Evolutionary conservation across 2,329 filamentous ascomycete genomes (phyloP), one percentile per base, ranked within the genome.

Genomic region (Metarhizium robertsii): DNA sequence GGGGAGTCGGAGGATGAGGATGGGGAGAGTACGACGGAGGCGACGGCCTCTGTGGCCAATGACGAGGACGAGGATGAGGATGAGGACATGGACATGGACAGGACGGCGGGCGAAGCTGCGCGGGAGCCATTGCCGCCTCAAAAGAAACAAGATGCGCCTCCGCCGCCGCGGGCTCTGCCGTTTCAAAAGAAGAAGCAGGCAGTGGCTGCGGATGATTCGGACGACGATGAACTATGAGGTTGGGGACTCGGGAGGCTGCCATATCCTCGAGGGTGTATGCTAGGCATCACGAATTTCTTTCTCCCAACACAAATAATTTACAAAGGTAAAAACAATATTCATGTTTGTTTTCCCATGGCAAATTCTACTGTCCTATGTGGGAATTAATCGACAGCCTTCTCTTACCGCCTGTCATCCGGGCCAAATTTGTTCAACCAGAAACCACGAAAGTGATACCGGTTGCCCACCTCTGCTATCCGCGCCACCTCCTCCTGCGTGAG

Each of bases 371-470:
- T 16, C 13, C 38, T 5, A 14, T 40, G 14, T 40, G 13, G 13
- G 5, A 16, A 25, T 11, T 34, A 6, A 45, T 11, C 18, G n/a
- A 20, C 42, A 20, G 16, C 7, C 7, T 16, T 8, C 6, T 4
- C 42, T 55, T 64, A 72, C 5, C 66, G 64, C 50, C 62, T 62
- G 62, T 87, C 84, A 56, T 81, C 74, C 2, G 67, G 67, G 10
- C 66, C 75, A 66, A 83, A 85, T 56, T 73, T 74, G 16, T 76
- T 60, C 2, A 59, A 70, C 81, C 81, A 87, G 65, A 82, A 87
- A 0, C 70, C 78, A 36, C 84, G 75, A 62, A 72, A 83, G 66
- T 87, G 80, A 70, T 84, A 85, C 72, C 82, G 65, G 60, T 72
- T 72, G 1, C 85, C 85, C 40, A 77, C 62, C 61, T 78, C 73